phyloP scores from a whole-genome alignment of 352 stramenopile species.

The Pythium insidiosum region DNA sequence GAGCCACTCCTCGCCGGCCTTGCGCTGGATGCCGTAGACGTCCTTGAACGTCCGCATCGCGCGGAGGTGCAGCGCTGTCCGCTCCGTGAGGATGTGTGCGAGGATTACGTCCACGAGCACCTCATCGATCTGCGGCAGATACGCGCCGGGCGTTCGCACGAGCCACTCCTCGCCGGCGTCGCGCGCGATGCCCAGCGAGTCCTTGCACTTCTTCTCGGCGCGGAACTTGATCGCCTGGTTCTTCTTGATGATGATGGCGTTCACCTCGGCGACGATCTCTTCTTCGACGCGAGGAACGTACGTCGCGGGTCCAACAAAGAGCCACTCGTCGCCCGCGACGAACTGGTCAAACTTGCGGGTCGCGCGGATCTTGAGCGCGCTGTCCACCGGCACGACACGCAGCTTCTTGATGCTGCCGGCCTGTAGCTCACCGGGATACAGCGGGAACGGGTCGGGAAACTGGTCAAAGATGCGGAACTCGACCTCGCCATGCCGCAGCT shows the following conservation, averaged over 20 bases:
- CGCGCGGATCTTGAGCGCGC: conserved; percentile 51
- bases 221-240: conserved; percentile 79
- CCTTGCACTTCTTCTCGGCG: conserved; percentile 73
- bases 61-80: conserved; percentile 53
- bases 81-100: conserved; percentile 57
- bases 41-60: conserved; percentile 70
- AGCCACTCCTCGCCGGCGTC: conserved; percentile 78
- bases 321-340: conserved; percentile 65
- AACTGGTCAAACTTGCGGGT: conserved; percentile 47
- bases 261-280: conserved; percentile 42
- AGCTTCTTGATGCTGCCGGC: conserved; percentile 45
- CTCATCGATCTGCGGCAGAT: conserved; percentile 73
- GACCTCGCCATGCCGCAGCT: conserved; percentile 71
- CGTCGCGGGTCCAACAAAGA: conserved; percentile 61
- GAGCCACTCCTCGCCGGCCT: conserved; percentile 75
- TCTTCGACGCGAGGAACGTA: conserved; percentile 74
- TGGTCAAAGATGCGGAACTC: conserved; percentile 70
- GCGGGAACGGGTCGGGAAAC: conserved; percentile 68
- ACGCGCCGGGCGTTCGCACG: conserved; percentile 57
- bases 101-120: conserved; percentile 48
- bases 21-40: conserved; percentile 57
- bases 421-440: conserved; percentile 67
- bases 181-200: conserved; percentile 44
- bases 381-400: conserved; percentile 46
- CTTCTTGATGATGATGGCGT: conserved; percentile 65